Conservation (phyloP, 441 rosid species). For the Omphalea diandra region DNA sequence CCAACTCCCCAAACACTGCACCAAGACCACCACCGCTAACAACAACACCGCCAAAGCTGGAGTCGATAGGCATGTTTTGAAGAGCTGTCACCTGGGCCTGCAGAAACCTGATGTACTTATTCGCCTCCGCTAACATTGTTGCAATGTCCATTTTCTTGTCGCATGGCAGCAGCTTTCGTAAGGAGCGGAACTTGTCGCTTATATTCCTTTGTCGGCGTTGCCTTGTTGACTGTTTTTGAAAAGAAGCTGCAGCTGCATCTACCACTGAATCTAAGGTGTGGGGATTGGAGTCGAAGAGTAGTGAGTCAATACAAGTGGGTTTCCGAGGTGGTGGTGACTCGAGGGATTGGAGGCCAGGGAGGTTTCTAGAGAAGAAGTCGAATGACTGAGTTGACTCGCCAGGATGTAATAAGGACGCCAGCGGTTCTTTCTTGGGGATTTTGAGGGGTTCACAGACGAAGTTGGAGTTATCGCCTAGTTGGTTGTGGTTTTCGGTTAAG, state of each 20-base stretch:
- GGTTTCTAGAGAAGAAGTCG: slow-evolving; percentile 23
- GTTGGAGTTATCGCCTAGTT: slow-evolving; percentile 5
- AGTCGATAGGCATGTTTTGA: slow-evolving; percentile 48
- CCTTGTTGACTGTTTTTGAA: slow-evolving; percentile 21
- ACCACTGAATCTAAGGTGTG: slow-evolving; percentile 16
- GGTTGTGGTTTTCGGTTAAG: too few species aligned
- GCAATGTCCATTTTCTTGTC: slow-evolving; percentile 74
- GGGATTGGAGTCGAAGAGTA: background rate
- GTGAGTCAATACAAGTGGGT: slow-evolving; percentile 4
- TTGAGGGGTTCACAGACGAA: slow-evolving; percentile 8
- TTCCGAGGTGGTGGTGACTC: slow-evolving; percentile 16
- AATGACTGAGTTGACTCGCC: slow-evolving; percentile 13
- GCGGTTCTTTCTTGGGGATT: slow-evolving; percentile 16
- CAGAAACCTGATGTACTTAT: slow-evolving; percentile 70
- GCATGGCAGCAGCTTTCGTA: slow-evolving; percentile 70
- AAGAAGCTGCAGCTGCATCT: background rate
- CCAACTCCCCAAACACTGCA: slow-evolving; percentile 20
- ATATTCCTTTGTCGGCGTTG: slow-evolving; percentile 56
- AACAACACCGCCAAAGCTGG: slow-evolving; percentile 16
- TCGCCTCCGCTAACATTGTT: slow-evolving; percentile 66
- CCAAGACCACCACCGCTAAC: slow-evolving; percentile 2
- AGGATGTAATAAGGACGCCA: background rate
- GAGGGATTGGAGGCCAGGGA: slow-evolving; percentile 30
- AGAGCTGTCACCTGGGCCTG: slow-evolving; percentile 63
- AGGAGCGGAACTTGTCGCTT: slow-evolving; percentile 58